Conservation (phyloP, 2,329 filamentous ascomycete species). For the Ophioceras dolichostomum region DNA sequence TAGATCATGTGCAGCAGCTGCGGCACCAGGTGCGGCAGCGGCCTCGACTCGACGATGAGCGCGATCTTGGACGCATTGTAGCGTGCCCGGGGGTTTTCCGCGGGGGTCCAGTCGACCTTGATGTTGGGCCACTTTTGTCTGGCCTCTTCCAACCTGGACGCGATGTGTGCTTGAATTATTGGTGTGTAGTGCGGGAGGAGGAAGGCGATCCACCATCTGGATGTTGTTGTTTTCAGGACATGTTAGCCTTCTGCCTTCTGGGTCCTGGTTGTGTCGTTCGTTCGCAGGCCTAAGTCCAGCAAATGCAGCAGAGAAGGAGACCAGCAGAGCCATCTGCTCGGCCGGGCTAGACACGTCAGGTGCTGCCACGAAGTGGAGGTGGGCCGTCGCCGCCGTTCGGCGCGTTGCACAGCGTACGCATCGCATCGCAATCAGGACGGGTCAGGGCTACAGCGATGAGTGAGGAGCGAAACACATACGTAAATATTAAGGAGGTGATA, state of each 20-base stretch:
- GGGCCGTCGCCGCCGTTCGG: too few species aligned
- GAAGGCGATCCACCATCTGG: slow-evolving; percentile 35
- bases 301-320: too few species aligned
- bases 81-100: slow-evolving; percentile 17
- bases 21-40: slow-evolving; percentile 33
- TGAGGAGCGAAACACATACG: slow-evolving; percentile 23
- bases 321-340: too few species aligned
- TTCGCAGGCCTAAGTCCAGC: not conserved
- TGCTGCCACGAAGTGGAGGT: too few species aligned
- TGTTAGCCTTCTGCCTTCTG: too few species aligned
- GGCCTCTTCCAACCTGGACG: slow-evolving; percentile 24
- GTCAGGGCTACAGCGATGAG: too few species aligned
- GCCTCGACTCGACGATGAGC: slow-evolving; percentile 36
- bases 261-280: not conserved
- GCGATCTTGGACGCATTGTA: slow-evolving; percentile 39
- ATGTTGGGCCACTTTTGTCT: slow-evolving; percentile 24
- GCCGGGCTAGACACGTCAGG: too few species aligned
- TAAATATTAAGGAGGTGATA: slow-evolving; percentile 21
- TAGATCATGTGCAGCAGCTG: slow-evolving; percentile 38
- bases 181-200: slow-evolving; percentile 30
- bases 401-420: too few species aligned
- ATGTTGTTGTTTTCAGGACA: too few species aligned
- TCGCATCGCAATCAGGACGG: too few species aligned
- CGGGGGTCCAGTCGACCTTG: slow-evolving; percentile 24
- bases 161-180: slow-evolving; percentile 24